phyloP scores from a whole-genome alignment of 495 filamentous ascomycete genomes.

The Tuber aestivum region DNA sequence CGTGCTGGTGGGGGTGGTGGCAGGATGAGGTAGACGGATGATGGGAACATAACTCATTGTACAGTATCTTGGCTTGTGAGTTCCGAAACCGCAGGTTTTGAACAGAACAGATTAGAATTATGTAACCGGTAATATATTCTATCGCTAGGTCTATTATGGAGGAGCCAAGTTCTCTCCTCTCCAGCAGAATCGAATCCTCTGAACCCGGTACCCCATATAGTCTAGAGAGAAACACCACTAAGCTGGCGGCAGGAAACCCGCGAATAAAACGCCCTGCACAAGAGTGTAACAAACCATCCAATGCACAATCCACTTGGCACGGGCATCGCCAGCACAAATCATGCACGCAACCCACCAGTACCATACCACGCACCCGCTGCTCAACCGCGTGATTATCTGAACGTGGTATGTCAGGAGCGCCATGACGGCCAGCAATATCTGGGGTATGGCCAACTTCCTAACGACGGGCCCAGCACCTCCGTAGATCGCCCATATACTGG shows the following conservation, averaged over 20 bases:
- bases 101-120: not conserved
- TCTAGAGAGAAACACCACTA: slow-evolving; percentile 36
- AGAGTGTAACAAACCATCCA: slow-evolving; percentile 75
- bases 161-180: not conserved
- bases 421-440: slow-evolving; percentile 64
- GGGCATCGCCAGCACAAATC: slow-evolving; percentile 37
- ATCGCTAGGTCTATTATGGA: not conserved
- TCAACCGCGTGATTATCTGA: slow-evolving; percentile 84
- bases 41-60: slow-evolving; percentile 12
- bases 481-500: slow-evolving; percentile 48
- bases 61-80: slow-evolving; percentile 6
- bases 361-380: slow-evolving; percentile 84
- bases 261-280: slow-evolving; percentile 74
- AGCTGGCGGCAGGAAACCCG: slow-evolving; percentile 93
- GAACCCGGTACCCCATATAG: slow-evolving; percentile 2
- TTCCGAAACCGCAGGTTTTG: slow-evolving; percentile 17
- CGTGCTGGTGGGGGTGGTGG: slow-evolving; percentile 44
- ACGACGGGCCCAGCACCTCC: slow-evolving; percentile 39
- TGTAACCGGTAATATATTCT: not conserved
- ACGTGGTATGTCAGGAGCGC: slow-evolving; percentile 78
- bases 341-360: slow-evolving; percentile 67
- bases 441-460: slow-evolving; percentile 60
- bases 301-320: slow-evolving; percentile 47
- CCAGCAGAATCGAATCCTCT: not conserved
- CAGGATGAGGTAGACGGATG: not conserved